Evolutionary conservation across 371 early-diverging fungal species (phyloP), one percentile per base, ranked within the genome.

Genomic region (Rhizopus microsporus): DNA sequence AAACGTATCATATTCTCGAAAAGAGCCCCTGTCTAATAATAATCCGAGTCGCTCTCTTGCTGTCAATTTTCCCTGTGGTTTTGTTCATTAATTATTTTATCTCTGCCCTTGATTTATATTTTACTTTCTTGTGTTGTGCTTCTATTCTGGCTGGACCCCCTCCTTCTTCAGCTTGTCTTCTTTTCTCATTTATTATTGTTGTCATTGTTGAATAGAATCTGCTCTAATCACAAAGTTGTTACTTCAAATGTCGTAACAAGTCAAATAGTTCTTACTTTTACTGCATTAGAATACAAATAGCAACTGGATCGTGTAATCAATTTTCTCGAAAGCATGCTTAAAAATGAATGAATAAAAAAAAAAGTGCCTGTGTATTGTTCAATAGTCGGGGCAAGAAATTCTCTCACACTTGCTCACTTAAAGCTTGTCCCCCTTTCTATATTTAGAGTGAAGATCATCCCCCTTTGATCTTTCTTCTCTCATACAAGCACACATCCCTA

Each of bases 1-100:
- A 80, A 96, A 97, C 30, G 91, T 85, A 60, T 96, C 97, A 72
- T 91, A 93, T 74, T 97, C 98, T 48, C 90, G 83, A 85, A 97
- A 96, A 0, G 93, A 88, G 15, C 85, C 86, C 7, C 80, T 63
- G 70, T 97, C 98, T 29, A 97, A 61, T 54, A 97, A 77, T n/a
- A 97, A 78, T 56, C 83, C 83, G 38, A 96, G 71, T 17, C 98
- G 83, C 74, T 97, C 98, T 56, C 98, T 86, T 42, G 96, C 97
- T n/a, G 98, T 96, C 37, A 97, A 78, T 72, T 96, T 96, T 43
- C 98, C 97, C 91, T 94, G 38, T 32, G n/a, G 29, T 23, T 46
- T 7, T 13, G 6, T 10, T 12, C 6, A 10, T 12, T 7, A 32
- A 33, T 17, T 15, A 49, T 15, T 13, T 33, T 33, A 32, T 12